These are phyloP conservation scores for Claviceps fusiformis DNA, from an alignment of 2,329 filamentous ascomycete species.

Conservation along the genomic window DNA sequence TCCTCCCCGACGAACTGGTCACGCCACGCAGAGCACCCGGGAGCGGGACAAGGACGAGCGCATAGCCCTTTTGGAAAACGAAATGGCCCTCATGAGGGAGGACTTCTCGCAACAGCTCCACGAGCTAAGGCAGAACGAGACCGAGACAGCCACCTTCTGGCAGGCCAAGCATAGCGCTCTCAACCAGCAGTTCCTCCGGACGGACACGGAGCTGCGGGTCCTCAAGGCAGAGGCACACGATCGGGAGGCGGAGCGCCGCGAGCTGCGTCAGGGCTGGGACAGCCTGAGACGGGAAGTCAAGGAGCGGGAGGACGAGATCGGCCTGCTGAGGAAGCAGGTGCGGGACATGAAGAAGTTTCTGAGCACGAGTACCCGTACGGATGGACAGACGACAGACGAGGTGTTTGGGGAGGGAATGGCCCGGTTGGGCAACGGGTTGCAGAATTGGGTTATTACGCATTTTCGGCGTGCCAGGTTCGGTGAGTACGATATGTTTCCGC, in stretches of 20 bases:
- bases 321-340: slow-evolving; percentile 43
- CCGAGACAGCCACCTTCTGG: slow-evolving; percentile 43
- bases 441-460: slow-evolving; percentile 62
- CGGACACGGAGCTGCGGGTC: slow-evolving; percentile 39
- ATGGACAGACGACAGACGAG: slow-evolving; percentile 51
- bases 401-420: slow-evolving; percentile 49
- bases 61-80: slow-evolving; percentile 38
- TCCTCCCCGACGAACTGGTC: no score
- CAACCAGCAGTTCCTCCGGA: slow-evolving; percentile 37
- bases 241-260: slow-evolving; percentile 31
- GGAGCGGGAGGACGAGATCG: slow-evolving; percentile 42
- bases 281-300: slow-evolving; percentile 30
- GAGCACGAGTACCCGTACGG: slow-evolving; percentile 49
- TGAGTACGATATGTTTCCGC: slow-evolving; percentile 18
- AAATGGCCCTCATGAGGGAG: slow-evolving; percentile 36
- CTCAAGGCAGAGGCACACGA: slow-evolving; percentile 35
- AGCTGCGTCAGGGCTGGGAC: slow-evolving; percentile 37
- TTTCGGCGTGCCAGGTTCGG: slow-evolving; percentile 50
- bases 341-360: slow-evolving; percentile 59
- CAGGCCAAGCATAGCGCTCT: slow-evolving; percentile 40
- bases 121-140: slow-evolving; percentile 8
- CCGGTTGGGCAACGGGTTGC: slow-evolving; percentile 50
- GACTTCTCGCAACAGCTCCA: slow-evolving; percentile 36
- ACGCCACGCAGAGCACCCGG: no score
- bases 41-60: slow-evolving; percentile 28